Conservation (phyloP, 139 green algal genomes). For the Coelastrella sp. region DNA sequence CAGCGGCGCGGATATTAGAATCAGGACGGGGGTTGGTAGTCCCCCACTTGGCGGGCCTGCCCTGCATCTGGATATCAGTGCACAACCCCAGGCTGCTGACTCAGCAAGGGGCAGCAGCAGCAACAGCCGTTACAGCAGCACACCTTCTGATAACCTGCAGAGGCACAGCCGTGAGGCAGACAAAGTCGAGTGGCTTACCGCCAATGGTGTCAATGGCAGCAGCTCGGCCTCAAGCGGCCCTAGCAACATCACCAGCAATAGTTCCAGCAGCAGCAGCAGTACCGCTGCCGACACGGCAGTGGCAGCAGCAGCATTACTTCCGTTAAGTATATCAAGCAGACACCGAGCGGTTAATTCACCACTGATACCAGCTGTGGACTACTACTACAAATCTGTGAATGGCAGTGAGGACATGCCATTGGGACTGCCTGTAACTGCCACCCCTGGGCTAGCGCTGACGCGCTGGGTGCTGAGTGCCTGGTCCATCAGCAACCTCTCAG, state of each 20-base stretch:
- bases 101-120: slow-evolving; percentile 24
- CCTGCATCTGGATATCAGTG: too few relatives aligned
- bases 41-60: too few relatives aligned
- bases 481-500: slow-evolving; percentile 25
- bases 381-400: slow-evolving; percentile 6
- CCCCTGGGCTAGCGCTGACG: slow-evolving; percentile 2
- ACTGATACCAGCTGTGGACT: background rate
- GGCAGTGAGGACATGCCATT: slow-evolving; percentile 21
- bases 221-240: background rate
- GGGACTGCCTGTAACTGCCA: background rate
- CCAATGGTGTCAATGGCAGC: too few relatives aligned
- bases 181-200: too few relatives aligned
- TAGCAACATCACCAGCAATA: background rate
- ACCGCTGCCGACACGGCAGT: background rate
- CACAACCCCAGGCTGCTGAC: background rate
- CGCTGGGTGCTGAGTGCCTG: slow-evolving; percentile 37
- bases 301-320: slow-evolving; percentile 10
- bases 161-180: too few relatives aligned
- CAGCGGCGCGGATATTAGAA: background rate
- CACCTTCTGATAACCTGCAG: too few relatives aligned
- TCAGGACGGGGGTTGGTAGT: background rate
- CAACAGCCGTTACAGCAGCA: slow-evolving; percentile 5
- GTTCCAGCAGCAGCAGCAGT: slow-evolving; percentile 9
- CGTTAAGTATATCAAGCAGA: background rate
- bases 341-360: background rate